Evolutionary conservation across 1,139 yeast genomes (phyloP), one percentile per base, ranked within the genome.

Genomic region (Zygosaccharomyces sapae): DNA sequence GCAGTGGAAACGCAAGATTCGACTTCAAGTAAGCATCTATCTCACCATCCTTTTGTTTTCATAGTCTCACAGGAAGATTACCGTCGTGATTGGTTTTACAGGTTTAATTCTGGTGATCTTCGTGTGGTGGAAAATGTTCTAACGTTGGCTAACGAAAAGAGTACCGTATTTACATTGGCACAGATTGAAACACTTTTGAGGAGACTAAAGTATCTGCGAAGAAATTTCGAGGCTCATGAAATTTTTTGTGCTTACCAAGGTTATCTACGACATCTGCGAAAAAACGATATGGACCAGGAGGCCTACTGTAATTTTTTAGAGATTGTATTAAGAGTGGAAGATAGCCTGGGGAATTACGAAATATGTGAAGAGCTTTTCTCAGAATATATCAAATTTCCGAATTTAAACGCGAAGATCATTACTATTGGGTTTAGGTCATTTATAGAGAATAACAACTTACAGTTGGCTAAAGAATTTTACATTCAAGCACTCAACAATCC

Each of bases 381-480:
- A 9, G 54, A 55, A 18, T 63, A 58, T 46, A 57, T 63, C 42
- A 56, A 59, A 44, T 47, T 46, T 12, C 57, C 58, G 1, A 43
- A 49, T 4, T 44, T 56, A 19, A 53, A 55, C 30, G 48, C 63
- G 2, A 44, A 46, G 1, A 47, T 59, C 9, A 47, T 61, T 6
- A 42, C 51, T 13, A 40, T 59, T 10, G 68, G 67, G 2, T 49
- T 65, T 12, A 51, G 54, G 30, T 53, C 66, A 3, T 58, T 62
- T 43, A 48, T 63, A 10, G 53, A 55, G 42, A 58, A 55, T 43
- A 56, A 55, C 25, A 62, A 63, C 42, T 43, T 55, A 33, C 61
- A 57, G 35, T 49, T 61, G 18, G 66, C 66, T 10, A 62, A 58
- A 44, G 66, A 62, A 43, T 63, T 63, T 45, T 65, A 54, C 45